phyloP scores from a whole-genome alignment of 306 rosid genomes.

The Boehmeria nivea region DNA sequence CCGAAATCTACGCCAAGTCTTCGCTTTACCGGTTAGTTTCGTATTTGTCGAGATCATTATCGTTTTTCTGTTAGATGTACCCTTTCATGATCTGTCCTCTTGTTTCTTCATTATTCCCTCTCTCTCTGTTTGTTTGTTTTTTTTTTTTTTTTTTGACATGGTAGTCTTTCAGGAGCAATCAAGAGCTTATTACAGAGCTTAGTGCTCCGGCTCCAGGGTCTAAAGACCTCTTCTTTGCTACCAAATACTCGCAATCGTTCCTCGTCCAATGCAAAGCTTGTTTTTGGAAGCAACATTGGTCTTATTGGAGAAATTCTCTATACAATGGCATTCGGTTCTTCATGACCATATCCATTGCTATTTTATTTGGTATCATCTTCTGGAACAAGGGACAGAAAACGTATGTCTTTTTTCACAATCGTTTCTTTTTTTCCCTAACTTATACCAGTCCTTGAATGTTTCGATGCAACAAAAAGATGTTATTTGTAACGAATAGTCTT shows the following conservation, averaged over 20 bases:
- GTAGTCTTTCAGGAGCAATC: conserved; percentile 27
- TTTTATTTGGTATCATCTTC: conserved; percentile 34
- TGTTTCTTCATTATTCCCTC: neutral
- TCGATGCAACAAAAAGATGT: too few species aligned
- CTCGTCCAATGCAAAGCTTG: conserved; percentile 35
- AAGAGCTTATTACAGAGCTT: conserved; percentile 30
- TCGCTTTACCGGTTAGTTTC: conserved; percentile 30
- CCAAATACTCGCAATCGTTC: conserved; percentile 37
- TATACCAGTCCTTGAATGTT: too few species aligned
- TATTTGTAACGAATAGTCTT: too few species aligned
- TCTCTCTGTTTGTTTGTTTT: neutral
- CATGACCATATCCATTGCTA: conserved; percentile 27
- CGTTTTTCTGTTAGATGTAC: too few species aligned
- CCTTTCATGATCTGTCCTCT: too few species aligned
- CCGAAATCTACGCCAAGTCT: conserved; percentile 34
- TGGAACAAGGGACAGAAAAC: conserved; percentile 40
- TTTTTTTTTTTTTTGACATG: too few species aligned
- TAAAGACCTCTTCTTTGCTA: conserved; percentile 32
- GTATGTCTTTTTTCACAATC: conserved; percentile 23
- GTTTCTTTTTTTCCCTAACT: neutral
- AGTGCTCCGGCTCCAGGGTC: conserved; percentile 32
- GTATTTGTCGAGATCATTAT: neutral
- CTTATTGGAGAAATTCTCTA: conserved; percentile 42
- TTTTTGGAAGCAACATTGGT: conserved; percentile 41
- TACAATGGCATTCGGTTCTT: conserved; percentile 42